A percentile compares a stretch with the other conserved stretches of the same genome.
Evolutionary conservation across 371 early-diverging fungal genomes (phyloP).

Genomic region (Smittium culicis): DNA sequence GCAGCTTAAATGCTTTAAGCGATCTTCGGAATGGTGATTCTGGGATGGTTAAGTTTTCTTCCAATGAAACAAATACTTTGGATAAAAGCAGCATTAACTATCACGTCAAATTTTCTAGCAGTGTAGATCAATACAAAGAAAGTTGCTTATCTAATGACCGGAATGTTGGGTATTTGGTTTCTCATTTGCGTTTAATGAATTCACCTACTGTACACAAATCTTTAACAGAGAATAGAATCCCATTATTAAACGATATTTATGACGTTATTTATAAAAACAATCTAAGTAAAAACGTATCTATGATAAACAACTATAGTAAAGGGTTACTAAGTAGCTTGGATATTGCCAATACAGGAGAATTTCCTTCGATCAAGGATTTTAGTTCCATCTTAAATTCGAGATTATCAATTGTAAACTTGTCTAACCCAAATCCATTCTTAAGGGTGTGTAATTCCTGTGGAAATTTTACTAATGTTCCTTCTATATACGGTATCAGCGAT

Average conservation of each 20-base stretch:
- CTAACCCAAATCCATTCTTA: not conserved
- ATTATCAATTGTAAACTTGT: not conserved
- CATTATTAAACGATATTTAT: not conserved
- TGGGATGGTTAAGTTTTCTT: not conserved
- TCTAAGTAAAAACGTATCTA: not conserved
- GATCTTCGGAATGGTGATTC: not conserved
- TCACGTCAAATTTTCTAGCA: not conserved
- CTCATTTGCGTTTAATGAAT: not conserved
- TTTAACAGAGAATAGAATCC: not conserved
- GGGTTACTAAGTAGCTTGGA: not conserved
- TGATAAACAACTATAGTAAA: not conserved
- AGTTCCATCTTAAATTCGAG: not conserved
- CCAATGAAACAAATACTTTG: not conserved
- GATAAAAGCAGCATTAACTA: not conserved
- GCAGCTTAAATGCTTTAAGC: not conserved
- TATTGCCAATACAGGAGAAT: too few relatives aligned
- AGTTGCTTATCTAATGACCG: not conserved
- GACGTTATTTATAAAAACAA: not conserved
- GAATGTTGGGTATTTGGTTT: not conserved
- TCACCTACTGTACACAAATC: not conserved
- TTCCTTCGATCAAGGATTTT: not conserved
- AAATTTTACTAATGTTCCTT: not conserved
- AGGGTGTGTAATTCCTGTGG: not conserved
- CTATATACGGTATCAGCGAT: not conserved
- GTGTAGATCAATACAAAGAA: not conserved